Percentiles rank a stretch among this genome's conserved stretches.
Conservation (phyloP, 2,329 filamentous ascomycete species). For the Talaromyces sp. region DNA sequence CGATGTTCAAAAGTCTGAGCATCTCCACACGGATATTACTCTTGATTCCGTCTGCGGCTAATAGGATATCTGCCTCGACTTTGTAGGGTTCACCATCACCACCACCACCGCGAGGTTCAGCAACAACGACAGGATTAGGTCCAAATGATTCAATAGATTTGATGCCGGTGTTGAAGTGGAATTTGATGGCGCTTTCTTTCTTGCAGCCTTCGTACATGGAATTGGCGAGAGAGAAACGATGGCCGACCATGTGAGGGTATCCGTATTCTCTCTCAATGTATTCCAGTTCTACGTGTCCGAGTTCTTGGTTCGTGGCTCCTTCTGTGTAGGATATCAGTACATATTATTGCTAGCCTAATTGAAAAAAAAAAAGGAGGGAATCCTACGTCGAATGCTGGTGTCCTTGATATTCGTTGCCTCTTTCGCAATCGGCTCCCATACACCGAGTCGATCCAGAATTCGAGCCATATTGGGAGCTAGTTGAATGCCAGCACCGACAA, state of each 20-base stretch:
- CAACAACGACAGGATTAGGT: constrained; percentile 56
- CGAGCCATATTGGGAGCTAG: constrained; percentile 76
- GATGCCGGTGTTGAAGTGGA: constrained; percentile 60
- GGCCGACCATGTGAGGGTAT: constrained; percentile 75
- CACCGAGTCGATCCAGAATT: constrained; percentile 66
- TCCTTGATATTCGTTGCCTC: constrained; percentile 67
- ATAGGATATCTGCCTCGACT: constrained; percentile 47
- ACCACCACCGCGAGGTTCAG: constrained; percentile 52
- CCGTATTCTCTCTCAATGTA: constrained; percentile 64
- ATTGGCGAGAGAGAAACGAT: constrained; percentile 66
- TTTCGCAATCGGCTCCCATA: constrained; percentile 64
- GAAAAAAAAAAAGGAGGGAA: not conserved
- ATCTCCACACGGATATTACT: constrained; percentile 43
- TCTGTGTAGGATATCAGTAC: constrained; percentile 37
- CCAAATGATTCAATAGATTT: constrained; percentile 55
- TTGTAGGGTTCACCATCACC: constrained; percentile 45
- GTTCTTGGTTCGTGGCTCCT: constrained; percentile 62
- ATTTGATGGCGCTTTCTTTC: constrained; percentile 57
- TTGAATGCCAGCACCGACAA: constrained; percentile 81
- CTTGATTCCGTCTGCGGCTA: constrained; percentile 54
- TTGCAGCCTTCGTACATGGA: constrained; percentile 67
- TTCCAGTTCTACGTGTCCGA: constrained; percentile 64
- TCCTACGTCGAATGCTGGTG: constrained; percentile 64
- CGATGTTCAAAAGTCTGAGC: constrained; percentile 32
- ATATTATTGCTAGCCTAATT: not conserved